Percentiles rank a stretch among this genome's conserved stretches.
Conservation (phyloP, 345 rosid genomes). For the Arabis alpina region DNA sequence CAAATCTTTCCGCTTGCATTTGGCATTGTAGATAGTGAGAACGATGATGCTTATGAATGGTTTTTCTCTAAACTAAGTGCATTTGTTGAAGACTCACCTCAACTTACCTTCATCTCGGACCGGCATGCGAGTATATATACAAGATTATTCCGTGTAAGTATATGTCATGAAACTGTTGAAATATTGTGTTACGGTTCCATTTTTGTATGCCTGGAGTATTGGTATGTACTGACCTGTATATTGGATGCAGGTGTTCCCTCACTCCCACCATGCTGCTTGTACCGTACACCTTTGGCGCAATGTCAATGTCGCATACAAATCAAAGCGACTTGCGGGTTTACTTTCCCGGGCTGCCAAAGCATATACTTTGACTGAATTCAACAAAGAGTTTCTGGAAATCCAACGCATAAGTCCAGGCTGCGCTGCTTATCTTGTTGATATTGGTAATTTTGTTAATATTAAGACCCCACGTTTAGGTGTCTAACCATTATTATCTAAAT, state of each 20-base stretch:
- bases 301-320: not conserved
- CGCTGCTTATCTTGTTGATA: not conserved
- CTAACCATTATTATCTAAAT: too few species aligned
- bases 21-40: not conserved
- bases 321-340: not conserved
- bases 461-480: too few species aligned
- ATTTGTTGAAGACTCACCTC: not conserved
- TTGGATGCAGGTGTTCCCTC: too few species aligned
- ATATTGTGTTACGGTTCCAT: too few species aligned
- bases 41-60: not conserved
- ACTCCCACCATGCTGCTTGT: not conserved
- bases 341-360: too few species aligned
- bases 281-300: not conserved
- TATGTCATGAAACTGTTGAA: too few species aligned
- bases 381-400: not conserved
- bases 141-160: too few species aligned
- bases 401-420: not conserved
- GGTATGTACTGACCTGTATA: too few species aligned
- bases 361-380: not conserved
- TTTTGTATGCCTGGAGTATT: too few species aligned
- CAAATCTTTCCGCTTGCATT: not conserved
- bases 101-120: not conserved
- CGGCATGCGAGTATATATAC: not conserved
- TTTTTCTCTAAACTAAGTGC: not conserved
- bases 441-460: not conserved